phyloP scores from a whole-genome alignment of 192 early-diverging fungal species.

The Coemansia javaensis region DNA sequence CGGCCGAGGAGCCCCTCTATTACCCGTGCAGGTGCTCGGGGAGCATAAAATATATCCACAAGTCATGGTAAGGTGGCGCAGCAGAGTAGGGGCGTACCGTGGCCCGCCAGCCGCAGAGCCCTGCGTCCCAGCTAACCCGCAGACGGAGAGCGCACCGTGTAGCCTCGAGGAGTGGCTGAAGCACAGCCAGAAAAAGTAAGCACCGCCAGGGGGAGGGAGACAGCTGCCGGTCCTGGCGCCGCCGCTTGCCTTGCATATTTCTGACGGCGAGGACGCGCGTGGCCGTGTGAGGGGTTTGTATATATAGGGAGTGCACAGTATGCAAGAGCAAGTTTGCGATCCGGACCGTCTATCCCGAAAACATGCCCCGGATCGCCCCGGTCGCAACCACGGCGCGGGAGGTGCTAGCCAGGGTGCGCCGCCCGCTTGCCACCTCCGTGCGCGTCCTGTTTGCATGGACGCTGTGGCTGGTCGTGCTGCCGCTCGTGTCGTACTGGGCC shows the following conservation, averaged over 20 bases:
- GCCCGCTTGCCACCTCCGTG: conserved; percentile 5
- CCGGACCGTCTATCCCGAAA: background rate
- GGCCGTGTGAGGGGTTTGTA: background rate
- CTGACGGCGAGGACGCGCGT: too few species aligned
- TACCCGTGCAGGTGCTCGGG: conserved; percentile 93
- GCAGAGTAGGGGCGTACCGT: too few species aligned
- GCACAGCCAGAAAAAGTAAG: conserved; percentile 60
- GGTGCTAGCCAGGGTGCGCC: conserved; percentile 8
- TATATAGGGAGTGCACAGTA: conserved; percentile 1
- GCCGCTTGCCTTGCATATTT: too few species aligned
- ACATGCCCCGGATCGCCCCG: background rate
- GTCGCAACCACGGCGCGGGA: conserved; percentile 43
- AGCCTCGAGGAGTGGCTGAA: conserved; percentile 71
- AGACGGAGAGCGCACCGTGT: too few species aligned
- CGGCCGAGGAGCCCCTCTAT: conserved; percentile 70
- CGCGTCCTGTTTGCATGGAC: conserved; percentile 26
- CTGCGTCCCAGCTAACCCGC: background rate
- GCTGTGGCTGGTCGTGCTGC: conserved; percentile 74
- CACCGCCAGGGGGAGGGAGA: too few species aligned
- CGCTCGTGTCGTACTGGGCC: conserved; percentile 64
- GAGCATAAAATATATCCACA: conserved; percentile 83
- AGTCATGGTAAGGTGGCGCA: conserved; percentile 49
- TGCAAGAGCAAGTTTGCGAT: conserved; percentile 6
- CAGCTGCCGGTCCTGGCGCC: too few species aligned
- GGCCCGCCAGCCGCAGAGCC: too few species aligned